Base-by-base conservation (phyloP, 257 asterid species). In the Nicotiana otophora region DNA sequence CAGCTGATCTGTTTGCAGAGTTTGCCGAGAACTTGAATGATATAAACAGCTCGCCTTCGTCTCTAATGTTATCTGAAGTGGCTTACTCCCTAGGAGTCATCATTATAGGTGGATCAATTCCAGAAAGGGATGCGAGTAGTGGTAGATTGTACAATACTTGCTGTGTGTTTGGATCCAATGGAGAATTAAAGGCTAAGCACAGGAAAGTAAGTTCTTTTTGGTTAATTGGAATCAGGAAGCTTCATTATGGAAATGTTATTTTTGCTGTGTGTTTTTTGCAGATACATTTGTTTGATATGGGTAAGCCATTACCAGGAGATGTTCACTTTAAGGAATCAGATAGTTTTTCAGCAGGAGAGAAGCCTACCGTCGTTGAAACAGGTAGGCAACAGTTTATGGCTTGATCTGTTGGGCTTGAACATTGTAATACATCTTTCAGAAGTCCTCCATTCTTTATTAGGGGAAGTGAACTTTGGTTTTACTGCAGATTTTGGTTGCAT, bases 41-140 rank as follows among this genome's bases (percentile, higher is more conserved):
- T 34, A 60, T 62, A 83, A 86, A 86, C 4, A 78, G 80, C 30
- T 72, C 87, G 12, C 84, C 88, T 1, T 84, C 89, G 31, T 69
- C 74, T 58, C 74, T 82, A 63, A 89, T 85, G 90, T 39, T 87
- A 33, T 86, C 92, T 70, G 82, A 89, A 86, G 84, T 83, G 78
- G 86, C 92, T 83, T 77, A 81, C 61, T 30, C 80, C 63, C 81
- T 83, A 34, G 66, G 83, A 55, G 81, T 87, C 34, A 85, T 86
- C 48, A 42, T 89, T 33, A 75, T 89, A 76, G 91, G 89, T 19
- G 92, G 92, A 55, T 87, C 91, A 4, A 81, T 85, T 66, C 89
- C 92, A 17, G 92, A 85, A 82, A 2, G 82, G 86, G 69, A 83
- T 17, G 82, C 31, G 48, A 42, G 48, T 1, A 42, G 3, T 53